Evolutionary conservation across 495 filamentous ascomycete genomes (phyloP), one percentile per base, ranked within the genome.

Genomic region (Oidiodendron maius): DNA sequence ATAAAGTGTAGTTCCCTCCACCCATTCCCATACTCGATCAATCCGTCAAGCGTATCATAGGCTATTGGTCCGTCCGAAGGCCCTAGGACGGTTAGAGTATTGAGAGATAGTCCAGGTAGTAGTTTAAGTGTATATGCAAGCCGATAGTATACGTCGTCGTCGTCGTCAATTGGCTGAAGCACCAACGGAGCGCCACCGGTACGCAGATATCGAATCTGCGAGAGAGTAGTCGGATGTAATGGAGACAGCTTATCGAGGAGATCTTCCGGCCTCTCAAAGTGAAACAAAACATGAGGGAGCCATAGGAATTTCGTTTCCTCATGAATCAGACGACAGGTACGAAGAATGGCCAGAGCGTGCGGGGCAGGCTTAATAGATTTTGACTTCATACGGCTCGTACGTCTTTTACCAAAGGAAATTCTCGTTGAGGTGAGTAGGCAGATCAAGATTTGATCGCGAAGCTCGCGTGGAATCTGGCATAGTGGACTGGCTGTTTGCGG

Each of bases 41-140:
- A 46, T 30, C 57, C 57, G 6, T 55, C 55, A 25, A 60, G 55
- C 13, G 55, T 58, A n/a, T 54, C 49, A 38, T 60, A 60, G 40
- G 3, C 23, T 18, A 53, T 18, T 8, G 28, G 8, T 8, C 28
- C 28, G 8, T n/a, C 8, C n/a, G 8, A 8, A 8, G 28, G 28
- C n/a, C 50, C 57, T 17, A 58, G 44, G 37, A 60, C 55, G 35
- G 50, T 58, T 16, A 60, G 57, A 17, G 22, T 55, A 40, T 60
- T 44, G 16, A 58, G 40, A n/a, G 39, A 38, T 22, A 60, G 36
- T 18, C 21, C 43, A 8, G 57, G 57, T 11, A 60, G 48, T 8
- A 60, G 50, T 39, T 60, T 60, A 32, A 60, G 55, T 13, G 35
- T 30, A 42, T 36, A 52, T 25, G 42, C 55, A n/a, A 58, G 55